Conservation (phyloP, 2,329 filamentous ascomycete species). For the Microdochium bolleyi region DNA sequence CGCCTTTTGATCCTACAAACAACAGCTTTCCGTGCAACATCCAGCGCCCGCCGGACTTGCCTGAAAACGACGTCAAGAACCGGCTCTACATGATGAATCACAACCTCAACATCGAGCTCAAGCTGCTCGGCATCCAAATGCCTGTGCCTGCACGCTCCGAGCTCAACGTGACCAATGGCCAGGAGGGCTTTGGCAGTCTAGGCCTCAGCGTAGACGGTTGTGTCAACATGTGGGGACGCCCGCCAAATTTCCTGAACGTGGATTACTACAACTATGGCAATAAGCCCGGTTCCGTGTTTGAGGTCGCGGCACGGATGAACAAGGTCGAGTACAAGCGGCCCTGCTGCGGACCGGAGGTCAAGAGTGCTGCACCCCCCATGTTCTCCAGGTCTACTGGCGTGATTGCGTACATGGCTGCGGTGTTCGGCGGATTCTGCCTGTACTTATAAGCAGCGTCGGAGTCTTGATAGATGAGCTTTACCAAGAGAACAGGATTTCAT, state of each 20-base stretch:
- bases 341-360: constrained; percentile 44
- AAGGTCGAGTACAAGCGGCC: constrained; percentile 58
- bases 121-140: constrained; percentile 53
- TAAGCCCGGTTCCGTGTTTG: constrained; percentile 65
- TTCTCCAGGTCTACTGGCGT: too few relatives aligned
- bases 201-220: constrained; percentile 60
- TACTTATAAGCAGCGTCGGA: too few relatives aligned
- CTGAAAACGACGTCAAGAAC: constrained; percentile 40
- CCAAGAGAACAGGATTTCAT: too few relatives aligned
- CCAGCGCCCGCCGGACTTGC: constrained; percentile 66
- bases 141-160: constrained; percentile 65
- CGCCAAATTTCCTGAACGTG: constrained; percentile 74
- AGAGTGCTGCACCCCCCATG: constrained; percentile 3
- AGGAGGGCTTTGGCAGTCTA: constrained; percentile 56
- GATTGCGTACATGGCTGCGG: too few relatives aligned
- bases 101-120: constrained; percentile 76
- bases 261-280: constrained; percentile 75
- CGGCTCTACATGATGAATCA: constrained; percentile 82
- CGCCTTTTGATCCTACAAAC: constrained; percentile 67
- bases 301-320: constrained; percentile 63
- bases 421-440: too few relatives aligned
- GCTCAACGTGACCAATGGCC: constrained; percentile 65
- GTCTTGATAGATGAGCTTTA: too few relatives aligned
- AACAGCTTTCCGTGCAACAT: constrained; percentile 66
- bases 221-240: constrained; percentile 49